phyloP scores from a whole-genome alignment of 2,329 filamentous ascomycete genomes.

The Coniochaeta sp. region DNA sequence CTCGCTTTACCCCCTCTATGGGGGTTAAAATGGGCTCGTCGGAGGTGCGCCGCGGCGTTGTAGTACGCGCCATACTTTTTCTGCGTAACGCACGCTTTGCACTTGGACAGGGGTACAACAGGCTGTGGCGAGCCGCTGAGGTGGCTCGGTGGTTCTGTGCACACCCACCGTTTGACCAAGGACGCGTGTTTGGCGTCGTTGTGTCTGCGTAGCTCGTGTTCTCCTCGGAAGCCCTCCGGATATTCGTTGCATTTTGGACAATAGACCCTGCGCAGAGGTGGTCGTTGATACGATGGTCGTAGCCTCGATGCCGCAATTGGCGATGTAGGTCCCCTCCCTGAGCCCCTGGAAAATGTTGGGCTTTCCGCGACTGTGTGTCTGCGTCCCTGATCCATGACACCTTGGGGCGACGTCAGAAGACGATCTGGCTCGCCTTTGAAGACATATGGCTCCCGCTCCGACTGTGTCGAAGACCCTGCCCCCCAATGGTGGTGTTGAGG shows the following conservation, averaged over 20 bases:
- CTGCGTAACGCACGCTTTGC: constrained; percentile 48
- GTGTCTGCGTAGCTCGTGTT: constrained; percentile 75
- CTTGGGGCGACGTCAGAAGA: constrained; percentile 22
- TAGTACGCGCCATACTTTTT: constrained; percentile 54
- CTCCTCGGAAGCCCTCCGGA: constrained; percentile 80
- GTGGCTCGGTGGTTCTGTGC: constrained; percentile 38
- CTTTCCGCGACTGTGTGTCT: constrained; percentile 40
- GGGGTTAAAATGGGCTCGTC: constrained; percentile 49
- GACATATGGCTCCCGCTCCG: constrained; percentile 19
- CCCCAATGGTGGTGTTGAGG: constrained; percentile 30
- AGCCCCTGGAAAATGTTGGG: constrained; percentile 29
- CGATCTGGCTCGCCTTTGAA: constrained; percentile 18
- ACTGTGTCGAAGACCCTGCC: constrained; percentile 11
- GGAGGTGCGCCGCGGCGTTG: constrained; percentile 50
- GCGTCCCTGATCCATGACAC: constrained; percentile 22
- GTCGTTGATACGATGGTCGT: constrained; percentile 39
- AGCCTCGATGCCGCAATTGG: constrained; percentile 29
- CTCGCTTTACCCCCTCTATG: constrained; percentile 48
- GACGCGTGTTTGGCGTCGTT: constrained; percentile 49
- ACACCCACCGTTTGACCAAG: constrained; percentile 48
- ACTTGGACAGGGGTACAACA: constrained; percentile 43
- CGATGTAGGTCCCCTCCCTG: constrained; percentile 32
- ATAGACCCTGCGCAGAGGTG: constrained; percentile 62
- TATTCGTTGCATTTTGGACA: constrained; percentile 76
- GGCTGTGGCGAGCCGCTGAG: constrained; percentile 34